Evolutionary conservation across 805 yeast species (phyloP).

Genomic region (Wickerhamiella alocasiicola): DNA sequence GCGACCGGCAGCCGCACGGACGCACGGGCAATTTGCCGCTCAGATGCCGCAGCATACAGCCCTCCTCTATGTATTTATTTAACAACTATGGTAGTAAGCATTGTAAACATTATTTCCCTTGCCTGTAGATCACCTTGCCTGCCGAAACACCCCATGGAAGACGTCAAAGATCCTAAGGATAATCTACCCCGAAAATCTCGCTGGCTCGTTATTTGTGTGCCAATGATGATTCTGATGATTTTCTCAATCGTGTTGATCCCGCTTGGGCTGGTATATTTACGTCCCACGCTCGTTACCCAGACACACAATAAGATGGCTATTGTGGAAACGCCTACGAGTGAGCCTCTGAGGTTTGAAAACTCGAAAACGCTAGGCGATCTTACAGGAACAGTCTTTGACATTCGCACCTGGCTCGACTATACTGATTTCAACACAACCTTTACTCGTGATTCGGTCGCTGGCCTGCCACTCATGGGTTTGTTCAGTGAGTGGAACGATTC

Average conservation of each 20-base stretch:
- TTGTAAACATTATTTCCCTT: not conserved
- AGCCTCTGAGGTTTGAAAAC: not conserved
- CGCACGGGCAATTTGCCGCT: too few relatives aligned
- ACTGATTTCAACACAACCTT: slow-evolving; percentile 27
- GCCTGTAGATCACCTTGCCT: not conserved
- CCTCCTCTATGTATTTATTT: not conserved
- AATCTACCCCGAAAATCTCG: slow-evolving; percentile 2
- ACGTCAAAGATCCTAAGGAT: slow-evolving; percentile 6
- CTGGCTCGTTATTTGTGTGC: not conserved
- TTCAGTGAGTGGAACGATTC: slow-evolving; percentile 25
- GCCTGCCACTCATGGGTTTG: slow-evolving; percentile 28
- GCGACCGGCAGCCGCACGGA: too few relatives aligned
- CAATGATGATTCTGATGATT: slow-evolving; percentile 3
- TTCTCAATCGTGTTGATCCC: slow-evolving; percentile 8
- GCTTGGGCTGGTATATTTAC: slow-evolving; percentile 2
- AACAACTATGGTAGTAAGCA: not conserved
- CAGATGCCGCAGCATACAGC: not conserved
- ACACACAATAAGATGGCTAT: not conserved
- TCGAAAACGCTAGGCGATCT: not conserved
- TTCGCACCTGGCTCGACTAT: slow-evolving; percentile 26
- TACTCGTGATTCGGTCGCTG: slow-evolving; percentile 27
- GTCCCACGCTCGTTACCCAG: slow-evolving; percentile 1
- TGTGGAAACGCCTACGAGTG: not conserved
- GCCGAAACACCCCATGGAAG: not conserved
- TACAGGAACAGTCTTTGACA: slow-evolving; percentile 18